Conservation (phyloP, 148 eudicot genomes). For the Camellia granthamiana region DNA sequence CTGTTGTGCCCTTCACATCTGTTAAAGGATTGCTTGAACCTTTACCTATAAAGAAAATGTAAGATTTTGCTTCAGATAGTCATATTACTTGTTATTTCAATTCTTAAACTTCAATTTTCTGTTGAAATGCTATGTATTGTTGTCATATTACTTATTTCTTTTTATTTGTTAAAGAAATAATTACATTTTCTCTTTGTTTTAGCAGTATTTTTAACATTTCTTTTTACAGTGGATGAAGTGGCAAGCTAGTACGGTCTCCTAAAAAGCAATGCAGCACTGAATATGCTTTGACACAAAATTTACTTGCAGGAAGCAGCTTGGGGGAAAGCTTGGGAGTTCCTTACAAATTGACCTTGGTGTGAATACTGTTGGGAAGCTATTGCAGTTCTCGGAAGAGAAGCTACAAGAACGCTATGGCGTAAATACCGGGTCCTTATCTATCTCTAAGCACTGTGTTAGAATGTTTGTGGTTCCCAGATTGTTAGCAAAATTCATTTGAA, state of each 20-base stretch:
- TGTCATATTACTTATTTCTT: neutral
- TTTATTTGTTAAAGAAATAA: neutral
- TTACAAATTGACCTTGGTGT: slow-evolving; percentile 73
- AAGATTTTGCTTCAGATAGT: slow-evolving; percentile 13
- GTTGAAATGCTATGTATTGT: neutral
- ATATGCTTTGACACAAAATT: slow-evolving; percentile 8
- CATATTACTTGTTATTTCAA: neutral
- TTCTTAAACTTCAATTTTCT: slow-evolving; percentile 4
- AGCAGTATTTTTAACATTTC: neutral
- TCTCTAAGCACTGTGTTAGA: neutral
- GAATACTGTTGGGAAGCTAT: slow-evolving; percentile 74
- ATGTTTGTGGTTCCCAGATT: neutral
- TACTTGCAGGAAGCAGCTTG: slow-evolving; percentile 84
- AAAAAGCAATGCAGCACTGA: neutral
- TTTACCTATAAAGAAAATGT: slow-evolving; percentile 95
- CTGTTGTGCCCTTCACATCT: slow-evolving; percentile 70
- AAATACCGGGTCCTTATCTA: slow-evolving; percentile 71
- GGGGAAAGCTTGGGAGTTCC: slow-evolving; percentile 93
- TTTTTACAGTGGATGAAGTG: neutral
- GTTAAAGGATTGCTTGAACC: slow-evolving; percentile 66
- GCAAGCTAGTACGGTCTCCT: neutral
- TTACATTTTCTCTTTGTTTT: neutral
- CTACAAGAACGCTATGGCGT: slow-evolving; percentile 80
- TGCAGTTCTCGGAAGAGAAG: slow-evolving; percentile 77
- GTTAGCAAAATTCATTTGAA: neutral